Base-by-base conservation (phyloP, 2,329 filamentous ascomycete genomes). In the Arthrobotrys megalospora region DNA sequence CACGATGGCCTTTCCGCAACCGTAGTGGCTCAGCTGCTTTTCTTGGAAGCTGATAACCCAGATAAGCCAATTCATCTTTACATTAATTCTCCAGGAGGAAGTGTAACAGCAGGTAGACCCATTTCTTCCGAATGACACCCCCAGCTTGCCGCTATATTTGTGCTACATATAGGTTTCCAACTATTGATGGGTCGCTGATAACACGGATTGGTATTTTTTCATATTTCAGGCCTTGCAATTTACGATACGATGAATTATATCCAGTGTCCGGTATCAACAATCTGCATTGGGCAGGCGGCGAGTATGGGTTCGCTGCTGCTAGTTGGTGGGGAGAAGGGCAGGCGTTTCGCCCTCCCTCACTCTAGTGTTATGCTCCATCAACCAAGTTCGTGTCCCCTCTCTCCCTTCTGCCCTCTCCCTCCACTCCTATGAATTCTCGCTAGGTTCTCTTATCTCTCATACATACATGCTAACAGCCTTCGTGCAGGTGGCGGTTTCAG, bases 161-260 rank as follows among this genome's bases (percentile, higher is more conserved):
- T 52, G 58, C 19, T 14, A 69, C 72, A 28, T 58, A n/a, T 60
- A 21, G 52, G 36, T 34, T 7, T 52, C 36, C 16, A 53, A 53
- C 43, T 16, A 16, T 24, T 66, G 3, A 45, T 43, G 41, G 41
- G 38, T 10, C 32, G 36, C 16, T 38, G 16, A 24, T 55, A 52
- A 73, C 19, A 47, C 45, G 34, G 34, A 11, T 65, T 63, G 47
- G 12, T 16, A 19, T 43, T 5, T 8, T 34, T 50, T 63, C 19
- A 45, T 24, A 60, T 65, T 76, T 28, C 58, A 84, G 90, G 90
- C 14, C 87, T 92, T 77, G 94, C 96, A 28, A 98, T 99, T 82
- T 99, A 99, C 87, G 96, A 99, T 84, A 99, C 96, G 11, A 98
- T 99, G 95, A 91, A 92, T 81, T 99, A 99, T 85, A 98, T 99